Base-by-base conservation (phyloP, 495 filamentous ascomycete species). In the Parathielavia appendiculata region DNA sequence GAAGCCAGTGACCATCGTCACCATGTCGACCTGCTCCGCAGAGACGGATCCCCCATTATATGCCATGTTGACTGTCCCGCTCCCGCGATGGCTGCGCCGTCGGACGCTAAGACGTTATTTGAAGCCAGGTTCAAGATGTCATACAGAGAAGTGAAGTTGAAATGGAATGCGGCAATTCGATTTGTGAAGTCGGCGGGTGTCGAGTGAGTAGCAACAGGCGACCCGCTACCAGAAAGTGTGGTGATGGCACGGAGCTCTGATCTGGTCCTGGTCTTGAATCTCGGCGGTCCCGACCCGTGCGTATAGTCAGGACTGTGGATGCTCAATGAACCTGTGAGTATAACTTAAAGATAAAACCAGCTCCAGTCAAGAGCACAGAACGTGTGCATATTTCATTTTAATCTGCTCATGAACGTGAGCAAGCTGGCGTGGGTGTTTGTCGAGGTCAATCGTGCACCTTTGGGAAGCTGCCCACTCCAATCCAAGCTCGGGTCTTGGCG, bases 1-100 rank as follows among this genome's bases (percentile, higher is more conserved):
- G 13, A 53, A 44, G 11, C 48, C 51, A 9, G 65, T 69, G 41
- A 68, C 23, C 1, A 22, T 34, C 22, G 55, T 52, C 39, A 66
- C 59, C 54, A 22, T 55, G 12, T 48, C 44, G 44, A 68, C 58
- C 22, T 65, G 41, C 2, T 51, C 57, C 16, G 57, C 51, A 6
- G 36, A 36, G 26, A 39, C 41, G 6, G 54, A 19, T 17, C 35
- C 13, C 12, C 32, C 32, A 32, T 54, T 35, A 54, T 48, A 40
- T 6, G 54, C 57, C 63, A 67, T 67, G 43, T 45, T 59, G 46
- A 40, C 23, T 19, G 16, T 17, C 62, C 35, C 30, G 44, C 43
- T 49, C 19, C 23, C 53, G 47, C 39, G 47, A 32, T 44, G 26
- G 34, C 53, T 55, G 47, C 48, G 12, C 46, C 45, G 38, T 19